A percentile compares a stretch with the other conserved stretches of the same genome.
Conservation (phyloP, 306 rosid genomes). For the Luffa acutangula region DNA sequence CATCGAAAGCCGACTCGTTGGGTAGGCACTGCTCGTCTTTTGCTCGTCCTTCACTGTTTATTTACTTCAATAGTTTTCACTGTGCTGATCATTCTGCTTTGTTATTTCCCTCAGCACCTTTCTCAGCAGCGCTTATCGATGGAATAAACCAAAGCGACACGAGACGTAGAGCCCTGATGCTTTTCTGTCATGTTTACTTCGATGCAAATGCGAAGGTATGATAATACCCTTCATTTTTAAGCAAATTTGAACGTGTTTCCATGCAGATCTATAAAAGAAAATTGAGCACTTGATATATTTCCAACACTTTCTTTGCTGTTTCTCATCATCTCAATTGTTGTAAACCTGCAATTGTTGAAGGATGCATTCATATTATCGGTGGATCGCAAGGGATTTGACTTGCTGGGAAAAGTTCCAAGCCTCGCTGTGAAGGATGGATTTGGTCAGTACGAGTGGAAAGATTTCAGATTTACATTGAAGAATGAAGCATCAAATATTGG, state of each 20-base stretch:
- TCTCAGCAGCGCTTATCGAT: constrained; percentile 60
- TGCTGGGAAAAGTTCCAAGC: constrained; percentile 46
- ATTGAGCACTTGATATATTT: not conserved
- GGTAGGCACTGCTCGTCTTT: constrained; percentile 24
- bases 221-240: not conserved
- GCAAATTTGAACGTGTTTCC: not conserved
- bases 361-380: constrained; percentile 58
- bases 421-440: constrained; percentile 35
- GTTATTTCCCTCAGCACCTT: constrained; percentile 41
- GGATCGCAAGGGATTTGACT: constrained; percentile 74
- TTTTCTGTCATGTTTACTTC: constrained; percentile 55
- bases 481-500: constrained; percentile 12
- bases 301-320: no score
- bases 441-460: constrained; percentile 56
- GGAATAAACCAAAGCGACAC: constrained; percentile 69
- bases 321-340: no score
- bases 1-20: constrained; percentile 51
- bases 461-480: constrained; percentile 43
- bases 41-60: not conserved
- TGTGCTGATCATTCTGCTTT: not conserved
- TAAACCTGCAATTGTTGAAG: constrained; percentile 17
- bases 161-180: constrained; percentile 75
- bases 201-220: constrained; percentile 33
- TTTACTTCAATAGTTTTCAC: not conserved
- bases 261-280: not conserved